Percentiles rank a stretch among this genome's conserved stretches.
Conservation (phyloP, 805 yeast species). For the Lipomyces mesembrius region DNA sequence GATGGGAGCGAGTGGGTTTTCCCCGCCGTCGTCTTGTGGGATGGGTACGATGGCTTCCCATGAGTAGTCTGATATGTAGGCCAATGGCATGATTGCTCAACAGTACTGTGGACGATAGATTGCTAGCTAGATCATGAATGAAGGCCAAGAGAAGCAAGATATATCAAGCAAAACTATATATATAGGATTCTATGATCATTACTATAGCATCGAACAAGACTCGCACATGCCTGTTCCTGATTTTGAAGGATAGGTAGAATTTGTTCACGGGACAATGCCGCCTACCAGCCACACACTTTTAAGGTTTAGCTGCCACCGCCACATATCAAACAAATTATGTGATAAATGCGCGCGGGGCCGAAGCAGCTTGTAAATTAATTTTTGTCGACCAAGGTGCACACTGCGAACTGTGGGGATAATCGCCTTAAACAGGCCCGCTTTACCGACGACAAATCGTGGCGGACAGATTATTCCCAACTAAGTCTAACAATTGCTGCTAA, state of each 20-base stretch:
- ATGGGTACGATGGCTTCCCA: slow-evolving; percentile 45
- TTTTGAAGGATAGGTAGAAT: not conserved
- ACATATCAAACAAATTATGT: not conserved
- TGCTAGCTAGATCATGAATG: not conserved
- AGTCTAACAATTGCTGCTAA: not conserved
- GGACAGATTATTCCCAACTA: not conserved
- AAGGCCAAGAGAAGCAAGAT: not conserved
- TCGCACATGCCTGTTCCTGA: not conserved
- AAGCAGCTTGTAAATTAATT: not conserved
- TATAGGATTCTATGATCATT: not conserved
- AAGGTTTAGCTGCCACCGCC: not conserved
- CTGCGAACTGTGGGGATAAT: not conserved
- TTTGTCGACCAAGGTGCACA: not conserved
- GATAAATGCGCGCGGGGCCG: too few relatives aligned
- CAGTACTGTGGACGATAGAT: not conserved
- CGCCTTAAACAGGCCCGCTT: not conserved
- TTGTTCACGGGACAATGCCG: not conserved
- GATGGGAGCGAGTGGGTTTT: slow-evolving; percentile 47
- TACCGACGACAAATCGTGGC: not conserved
- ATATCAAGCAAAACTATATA: not conserved
- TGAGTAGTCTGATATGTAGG: slow-evolving; percentile 39
- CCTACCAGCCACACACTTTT: not conserved
- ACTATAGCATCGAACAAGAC: not conserved
- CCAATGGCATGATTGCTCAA: not conserved
- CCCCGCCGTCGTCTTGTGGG: slow-evolving; percentile 42